A percentile compares a stretch with the other conserved stretches of the same genome.
Evolutionary conservation across 2,329 filamentous ascomycete genomes (phyloP).

Genomic region (Microascus cirrosus): DNA sequence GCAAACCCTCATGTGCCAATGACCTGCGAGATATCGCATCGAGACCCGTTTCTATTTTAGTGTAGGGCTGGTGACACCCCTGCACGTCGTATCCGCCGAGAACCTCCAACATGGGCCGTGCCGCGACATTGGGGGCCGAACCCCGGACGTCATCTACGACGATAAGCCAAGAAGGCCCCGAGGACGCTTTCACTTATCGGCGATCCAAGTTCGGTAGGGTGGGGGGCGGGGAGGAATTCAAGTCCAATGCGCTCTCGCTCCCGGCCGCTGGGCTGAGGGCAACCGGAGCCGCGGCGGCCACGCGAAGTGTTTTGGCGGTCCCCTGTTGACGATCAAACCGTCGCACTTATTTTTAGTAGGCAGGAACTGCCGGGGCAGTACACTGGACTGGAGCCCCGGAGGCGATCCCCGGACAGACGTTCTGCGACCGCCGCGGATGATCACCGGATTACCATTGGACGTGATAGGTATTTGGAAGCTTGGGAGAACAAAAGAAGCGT

Average conservation of each 20-base stretch:
- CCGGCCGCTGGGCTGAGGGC: neutral
- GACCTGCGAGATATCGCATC: neutral
- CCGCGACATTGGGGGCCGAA: neutral
- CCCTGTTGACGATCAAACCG: neutral
- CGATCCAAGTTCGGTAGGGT: neutral
- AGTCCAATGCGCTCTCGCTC: neutral
- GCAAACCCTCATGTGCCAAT: neutral
- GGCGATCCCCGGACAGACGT: neutral
- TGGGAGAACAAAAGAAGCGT: neutral
- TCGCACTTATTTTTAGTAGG: neutral
- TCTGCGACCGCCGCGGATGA: neutral
- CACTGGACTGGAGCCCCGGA: neutral
- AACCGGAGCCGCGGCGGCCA: neutral
- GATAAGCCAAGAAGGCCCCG: neutral
- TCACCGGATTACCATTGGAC: neutral
- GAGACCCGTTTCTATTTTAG: neutral
- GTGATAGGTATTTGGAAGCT: neutral
- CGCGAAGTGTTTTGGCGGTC: neutral
- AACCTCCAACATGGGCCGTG: neutral
- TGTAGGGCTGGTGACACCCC: neutral
- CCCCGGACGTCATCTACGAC: neutral
- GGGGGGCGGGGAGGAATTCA: too few species aligned
- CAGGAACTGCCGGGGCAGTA: neutral
- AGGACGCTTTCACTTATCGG: neutral
- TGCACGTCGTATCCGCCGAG: neutral